These are phyloP conservation scores for Trypanosomatidae sp. DNA, from an alignment of 208 protist species.

Conservation along the genomic window DNA sequence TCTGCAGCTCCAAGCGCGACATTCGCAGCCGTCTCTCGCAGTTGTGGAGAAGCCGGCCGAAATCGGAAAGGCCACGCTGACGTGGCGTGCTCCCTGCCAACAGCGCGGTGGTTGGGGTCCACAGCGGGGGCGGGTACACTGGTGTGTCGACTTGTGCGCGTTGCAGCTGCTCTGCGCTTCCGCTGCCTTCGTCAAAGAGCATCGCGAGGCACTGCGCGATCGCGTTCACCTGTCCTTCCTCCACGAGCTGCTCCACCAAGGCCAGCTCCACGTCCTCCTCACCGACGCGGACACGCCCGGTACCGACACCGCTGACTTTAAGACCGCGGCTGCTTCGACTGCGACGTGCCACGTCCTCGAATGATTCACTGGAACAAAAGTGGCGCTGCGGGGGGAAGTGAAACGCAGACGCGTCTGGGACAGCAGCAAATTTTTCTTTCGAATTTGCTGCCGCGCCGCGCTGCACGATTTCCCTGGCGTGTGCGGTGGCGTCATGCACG, in stretches of 20 bases:
- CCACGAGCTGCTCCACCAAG: slow-evolving; percentile 90
- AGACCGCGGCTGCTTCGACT: slow-evolving; percentile 10
- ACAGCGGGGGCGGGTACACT: slow-evolving; percentile 16
- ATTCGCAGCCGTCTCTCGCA: slow-evolving; percentile 40
- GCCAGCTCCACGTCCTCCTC: slow-evolving; percentile 76
- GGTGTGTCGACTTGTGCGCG: neutral
- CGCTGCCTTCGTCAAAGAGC: slow-evolving; percentile 43
- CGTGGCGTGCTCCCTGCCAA: neutral
- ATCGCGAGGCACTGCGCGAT: slow-evolving; percentile 83
- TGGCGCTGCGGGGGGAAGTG: slow-evolving; percentile 15
- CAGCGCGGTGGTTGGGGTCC: neutral
- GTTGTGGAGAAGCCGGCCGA: slow-evolving; percentile 20
- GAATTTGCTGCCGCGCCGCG: neutral
- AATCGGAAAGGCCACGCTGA: slow-evolving; percentile 12
- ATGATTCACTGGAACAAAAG: slow-evolving; percentile 16
- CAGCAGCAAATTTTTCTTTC: neutral
- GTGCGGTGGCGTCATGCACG: slow-evolving; percentile 68
- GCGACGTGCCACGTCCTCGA: neutral
- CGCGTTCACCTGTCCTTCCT: slow-evolving; percentile 87
- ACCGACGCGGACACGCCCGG: slow-evolving; percentile 43
- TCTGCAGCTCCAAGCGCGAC: slow-evolving; percentile 63
- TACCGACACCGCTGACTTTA: slow-evolving; percentile 60
- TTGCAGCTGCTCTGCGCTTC: slow-evolving; percentile 7
- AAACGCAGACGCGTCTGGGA: slow-evolving; percentile 11
- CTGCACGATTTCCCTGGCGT: slow-evolving; percentile 65